Base-by-base conservation (phyloP, 176 grass and related monocot species). In the Eleusine coracana region DNA sequence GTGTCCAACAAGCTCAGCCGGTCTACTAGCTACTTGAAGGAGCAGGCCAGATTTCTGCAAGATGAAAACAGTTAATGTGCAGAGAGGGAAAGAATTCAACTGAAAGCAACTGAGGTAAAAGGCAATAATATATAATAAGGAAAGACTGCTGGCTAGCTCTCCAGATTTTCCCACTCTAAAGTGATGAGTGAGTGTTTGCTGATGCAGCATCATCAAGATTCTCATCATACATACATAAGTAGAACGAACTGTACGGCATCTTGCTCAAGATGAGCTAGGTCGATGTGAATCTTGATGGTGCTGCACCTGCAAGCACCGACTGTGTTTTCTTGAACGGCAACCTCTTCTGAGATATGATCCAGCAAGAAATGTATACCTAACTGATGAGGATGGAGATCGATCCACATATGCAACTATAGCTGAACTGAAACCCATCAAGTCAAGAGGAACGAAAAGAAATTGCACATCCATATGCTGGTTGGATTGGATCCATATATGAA, bases 121-220 rank as follows among this genome's bases (percentile, higher is more conserved):
- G 3, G n/a, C 0, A 6, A 2, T 4, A 17, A 52, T 25, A 25
- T 25, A 25, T 1, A 49, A 56, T 3, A 12, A 15, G 40, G 23
- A 17, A 29, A 0, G 20, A 10, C 1, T 34, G 50, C 18, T 12
- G 5, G 48, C 2, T 21, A 34, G 10, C 31, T 51, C 31, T 51
- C 6, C 20, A 59, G 42, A 49, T 37, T 50, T 29, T 36, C 18
- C 38, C 31, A 21, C 5, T 7, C 20, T 54, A 1, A 21, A 17
- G 39, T 76, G 45, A 73, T 7, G 67, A 92, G 65, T 41, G 90
- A 85, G 84, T 83, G 74, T 76, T 72, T 87, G 93, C 93, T 87
- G 93, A 96, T 96, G 93, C 93, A 96, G 93, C 93, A 96, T 96
- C 93, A 96, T 96, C 93, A 96, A 96, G 93, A 96, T 96, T 96